Evolutionary conservation across 2,329 filamentous ascomycete genomes (phyloP).

Genomic region (Aspergillus cejpii): DNA sequence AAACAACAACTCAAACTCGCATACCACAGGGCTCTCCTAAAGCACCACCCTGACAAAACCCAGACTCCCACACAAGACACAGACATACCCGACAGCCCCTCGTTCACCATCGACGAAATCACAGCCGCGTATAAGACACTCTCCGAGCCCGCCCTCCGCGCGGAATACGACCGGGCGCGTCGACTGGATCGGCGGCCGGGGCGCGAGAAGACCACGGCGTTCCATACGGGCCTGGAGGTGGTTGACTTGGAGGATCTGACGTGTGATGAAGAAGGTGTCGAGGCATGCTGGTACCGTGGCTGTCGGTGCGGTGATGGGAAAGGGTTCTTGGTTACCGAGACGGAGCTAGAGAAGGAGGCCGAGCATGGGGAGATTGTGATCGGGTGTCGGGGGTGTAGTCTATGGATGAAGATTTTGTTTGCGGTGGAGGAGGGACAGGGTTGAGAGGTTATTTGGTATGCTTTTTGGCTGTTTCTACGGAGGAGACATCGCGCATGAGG

Average conservation of each 20-base stretch:
- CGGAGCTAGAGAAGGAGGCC: constrained; percentile 47
- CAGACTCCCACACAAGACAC: constrained; percentile 10
- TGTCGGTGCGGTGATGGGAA: constrained; percentile 55
- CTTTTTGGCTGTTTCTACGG: too few species aligned
- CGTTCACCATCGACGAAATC: constrained; percentile 51
- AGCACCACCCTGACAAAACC: constrained; percentile 54
- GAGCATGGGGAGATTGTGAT: constrained; percentile 52
- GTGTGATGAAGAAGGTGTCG: constrained; percentile 36
- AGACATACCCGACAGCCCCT: background rate
- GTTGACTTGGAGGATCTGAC: constrained; percentile 53
- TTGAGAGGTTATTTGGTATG: background rate
- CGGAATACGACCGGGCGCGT: constrained; percentile 46
- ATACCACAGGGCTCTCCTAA: constrained; percentile 52
- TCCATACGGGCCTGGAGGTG: constrained; percentile 49
- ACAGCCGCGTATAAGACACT: constrained; percentile 53
- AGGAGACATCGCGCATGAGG: too few species aligned
- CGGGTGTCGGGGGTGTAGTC: constrained; percentile 57
- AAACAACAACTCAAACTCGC: constrained; percentile 47
- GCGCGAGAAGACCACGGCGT: constrained; percentile 22
- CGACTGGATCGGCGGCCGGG: constrained; percentile 26
- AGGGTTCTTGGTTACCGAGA: constrained; percentile 51
- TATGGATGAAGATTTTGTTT: constrained; percentile 57
- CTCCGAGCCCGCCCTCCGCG: constrained; percentile 37
- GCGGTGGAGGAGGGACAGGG: constrained; percentile 42
- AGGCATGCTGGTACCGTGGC: constrained; percentile 48